Base-by-base conservation (phyloP, 768 basidiomycete genomes). In the Stropharia rugosoannulata region DNA sequence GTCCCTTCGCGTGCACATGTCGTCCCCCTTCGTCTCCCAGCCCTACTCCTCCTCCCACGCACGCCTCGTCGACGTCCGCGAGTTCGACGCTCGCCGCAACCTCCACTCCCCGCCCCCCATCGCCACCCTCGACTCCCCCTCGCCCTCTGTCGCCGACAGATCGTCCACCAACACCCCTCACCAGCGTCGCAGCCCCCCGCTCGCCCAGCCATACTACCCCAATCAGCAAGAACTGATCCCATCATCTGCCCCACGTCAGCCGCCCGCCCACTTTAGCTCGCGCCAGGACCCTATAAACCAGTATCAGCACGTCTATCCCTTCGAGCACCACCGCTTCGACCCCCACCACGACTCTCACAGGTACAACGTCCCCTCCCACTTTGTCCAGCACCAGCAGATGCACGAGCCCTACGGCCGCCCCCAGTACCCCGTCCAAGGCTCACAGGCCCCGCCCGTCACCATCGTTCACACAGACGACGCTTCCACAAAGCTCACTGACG, bases 401-500 rank as follows among this genome's bases (percentile, higher is more conserved):
- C 59, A 65, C 32, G 63, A 61, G 36, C 43, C 62, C 16, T 67
- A 70, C 46, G 58, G 59, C 51, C 64, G 68, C 49, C 64, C 71
- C 16, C n/a, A 25, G 54, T 70, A 73, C 57, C 68, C 73, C 5
- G 58, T 72, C 37, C 12, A 13, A 3, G 22, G 68, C 72, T 0
- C 70, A 22, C 36, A 70, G 8, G 71, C 72, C 52, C 59, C 66
- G 12, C 68, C 66, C 2, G 63, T 69, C 5, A 62, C 68, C 2
- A 70, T 77, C 51, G 68, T 77, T 11, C 75, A 86, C 70, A 91
- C 90, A 0, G 87, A 90, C 68, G 90, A 92, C 61, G 90, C 90
- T 0, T 81, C 88, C 1, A 90, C 89, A 0, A 92, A 92, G 71
- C 76, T 91, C 54, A 86, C 83, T 65, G 87, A 90, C 66, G 79